A percentile compares a stretch with the other conserved stretches of the same genome.
Evolutionary conservation across 176 grass and related monocot genomes (phyloP).

Genomic region (Saccharum officinarum): DNA sequence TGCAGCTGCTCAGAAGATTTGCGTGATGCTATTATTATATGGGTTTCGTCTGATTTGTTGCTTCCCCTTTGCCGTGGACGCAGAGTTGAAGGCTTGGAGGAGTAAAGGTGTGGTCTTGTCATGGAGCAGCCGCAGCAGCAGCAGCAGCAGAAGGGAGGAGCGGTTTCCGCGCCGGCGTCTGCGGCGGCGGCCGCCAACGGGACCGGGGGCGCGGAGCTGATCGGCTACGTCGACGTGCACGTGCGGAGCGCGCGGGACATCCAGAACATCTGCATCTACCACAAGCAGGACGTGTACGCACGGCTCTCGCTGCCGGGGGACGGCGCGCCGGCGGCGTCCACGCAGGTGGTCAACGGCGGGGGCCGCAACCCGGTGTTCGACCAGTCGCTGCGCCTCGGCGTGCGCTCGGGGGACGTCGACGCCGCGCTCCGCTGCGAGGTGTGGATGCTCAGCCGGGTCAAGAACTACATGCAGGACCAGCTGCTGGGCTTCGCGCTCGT

Average conservation of each 20-base stretch:
- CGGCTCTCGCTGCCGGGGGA: constrained; percentile 67
- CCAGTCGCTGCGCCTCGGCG: constrained; percentile 75
- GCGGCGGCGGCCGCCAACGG: constrained; percentile 24
- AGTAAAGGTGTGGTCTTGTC: neutral
- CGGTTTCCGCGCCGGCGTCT: neutral
- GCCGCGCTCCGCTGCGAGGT: constrained; percentile 82
- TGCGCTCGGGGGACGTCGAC: constrained; percentile 59
- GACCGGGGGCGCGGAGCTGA: constrained; percentile 37
- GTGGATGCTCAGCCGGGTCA: constrained; percentile 94
- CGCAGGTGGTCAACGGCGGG: constrained; percentile 82
- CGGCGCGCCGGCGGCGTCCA: constrained; percentile 57
- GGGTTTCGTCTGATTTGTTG: constrained; percentile 33
- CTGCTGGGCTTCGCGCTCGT: constrained; percentile 85
- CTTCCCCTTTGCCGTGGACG: constrained; percentile 13
- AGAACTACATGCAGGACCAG: constrained; percentile 96
- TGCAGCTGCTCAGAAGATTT: constrained; percentile 25
- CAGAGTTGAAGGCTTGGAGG: neutral
- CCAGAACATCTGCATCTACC: constrained; percentile 99
- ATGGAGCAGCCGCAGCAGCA: constrained; percentile 43
- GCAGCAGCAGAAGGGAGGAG: constrained; percentile 25
- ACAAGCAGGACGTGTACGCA: constrained; percentile 98
- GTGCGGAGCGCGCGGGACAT: constrained; percentile 89
- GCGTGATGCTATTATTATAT: neutral
- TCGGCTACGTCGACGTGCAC: constrained; percentile 81
- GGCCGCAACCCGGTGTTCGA: constrained; percentile 96